Percentiles rank a stretch among this genome's conserved stretches.
These are phyloP conservation scores for Musa balbisiana DNA, from an alignment of 202 grass and related monocot genomes.

Conservation along the genomic window DNA sequence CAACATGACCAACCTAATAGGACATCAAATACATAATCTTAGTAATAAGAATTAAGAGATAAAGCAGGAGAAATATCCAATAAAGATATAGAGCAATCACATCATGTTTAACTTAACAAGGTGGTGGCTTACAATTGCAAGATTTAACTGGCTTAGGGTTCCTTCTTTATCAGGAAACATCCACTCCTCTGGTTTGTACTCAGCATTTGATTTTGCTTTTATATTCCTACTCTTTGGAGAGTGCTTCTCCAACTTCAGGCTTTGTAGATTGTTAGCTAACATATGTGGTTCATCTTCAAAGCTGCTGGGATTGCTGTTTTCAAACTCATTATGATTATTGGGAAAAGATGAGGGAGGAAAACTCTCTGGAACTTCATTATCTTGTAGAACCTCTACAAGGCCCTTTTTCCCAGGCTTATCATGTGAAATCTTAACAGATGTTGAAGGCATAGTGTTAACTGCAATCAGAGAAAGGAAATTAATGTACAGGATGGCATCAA, in stretches of 20 bases:
- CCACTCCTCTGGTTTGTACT: constrained; percentile 82
- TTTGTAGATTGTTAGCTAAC: constrained; percentile 39
- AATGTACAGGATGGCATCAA: neutral
- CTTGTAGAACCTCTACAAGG: constrained; percentile 18
- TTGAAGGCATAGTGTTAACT: constrained; percentile 26
- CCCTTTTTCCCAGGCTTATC: constrained; percentile 26
- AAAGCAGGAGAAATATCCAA: constrained; percentile 2
- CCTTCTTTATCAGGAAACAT: constrained; percentile 48
- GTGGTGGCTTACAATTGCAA: constrained; percentile 63
- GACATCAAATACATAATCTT: constrained; percentile 7
- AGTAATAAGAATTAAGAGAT: constrained; percentile 2
- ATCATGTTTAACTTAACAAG: neutral
- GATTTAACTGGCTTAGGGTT: constrained; percentile 55
- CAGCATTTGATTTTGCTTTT: constrained; percentile 35
- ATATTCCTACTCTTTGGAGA: constrained; percentile 33
- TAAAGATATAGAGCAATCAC: neutral
- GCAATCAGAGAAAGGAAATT: constrained; percentile 20
- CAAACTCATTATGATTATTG: constrained; percentile 10
- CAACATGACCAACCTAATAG: constrained; percentile 79
- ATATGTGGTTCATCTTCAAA: constrained; percentile 24
- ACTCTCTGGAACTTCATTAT: constrained; percentile 26
- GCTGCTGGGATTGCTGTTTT: constrained; percentile 19
- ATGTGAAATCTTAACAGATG: constrained; percentile 20
- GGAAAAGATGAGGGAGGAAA: constrained; percentile 7
- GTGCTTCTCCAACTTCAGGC: constrained; percentile 58